Conservation (phyloP, 164 flowering plant genomes). For the Kingdonia uniflora region DNA sequence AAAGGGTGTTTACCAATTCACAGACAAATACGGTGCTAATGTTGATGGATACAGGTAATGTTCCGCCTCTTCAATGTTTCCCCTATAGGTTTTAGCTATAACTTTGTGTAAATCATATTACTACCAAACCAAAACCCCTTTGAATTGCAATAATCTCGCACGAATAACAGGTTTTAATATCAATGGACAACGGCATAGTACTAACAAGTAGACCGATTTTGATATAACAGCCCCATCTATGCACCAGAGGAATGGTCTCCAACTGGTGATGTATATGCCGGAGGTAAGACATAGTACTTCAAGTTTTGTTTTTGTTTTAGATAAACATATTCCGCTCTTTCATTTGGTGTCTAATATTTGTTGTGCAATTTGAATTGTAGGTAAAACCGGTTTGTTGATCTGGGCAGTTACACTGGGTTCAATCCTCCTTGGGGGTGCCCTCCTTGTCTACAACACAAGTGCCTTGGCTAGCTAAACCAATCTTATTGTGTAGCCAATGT, state of each 20-base stretch:
- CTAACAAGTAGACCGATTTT: no score
- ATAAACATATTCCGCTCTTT: no score
- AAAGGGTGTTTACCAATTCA: constrained; percentile 89
- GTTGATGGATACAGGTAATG: constrained; percentile 94
- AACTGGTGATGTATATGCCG: constrained; percentile 76
- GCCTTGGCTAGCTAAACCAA: constrained; percentile 55
- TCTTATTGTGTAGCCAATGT: no score
- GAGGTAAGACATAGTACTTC: constrained; percentile 40
- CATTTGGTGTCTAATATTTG: no score
- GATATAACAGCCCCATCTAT: constrained; percentile 70
- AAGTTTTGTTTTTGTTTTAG: not conserved
- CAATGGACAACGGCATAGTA: no score
- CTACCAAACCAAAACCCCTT: no score
- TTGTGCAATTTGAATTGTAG: constrained; percentile 29
- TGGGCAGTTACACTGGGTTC: constrained; percentile 88
- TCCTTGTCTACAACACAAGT: constrained; percentile 98
- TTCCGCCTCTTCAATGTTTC: no score
- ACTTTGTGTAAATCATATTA: no score
- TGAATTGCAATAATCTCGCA: no score
- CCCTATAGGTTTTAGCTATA: no score
- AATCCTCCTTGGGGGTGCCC: constrained; percentile 79
- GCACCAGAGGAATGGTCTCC: constrained; percentile 68
- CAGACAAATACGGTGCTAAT: constrained; percentile 92
- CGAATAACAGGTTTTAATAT: no score
- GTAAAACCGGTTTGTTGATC: constrained; percentile 68